Evolutionary conservation across 1,139 yeast species (phyloP).

Genomic region (Martiniozyma asiatica): DNA sequence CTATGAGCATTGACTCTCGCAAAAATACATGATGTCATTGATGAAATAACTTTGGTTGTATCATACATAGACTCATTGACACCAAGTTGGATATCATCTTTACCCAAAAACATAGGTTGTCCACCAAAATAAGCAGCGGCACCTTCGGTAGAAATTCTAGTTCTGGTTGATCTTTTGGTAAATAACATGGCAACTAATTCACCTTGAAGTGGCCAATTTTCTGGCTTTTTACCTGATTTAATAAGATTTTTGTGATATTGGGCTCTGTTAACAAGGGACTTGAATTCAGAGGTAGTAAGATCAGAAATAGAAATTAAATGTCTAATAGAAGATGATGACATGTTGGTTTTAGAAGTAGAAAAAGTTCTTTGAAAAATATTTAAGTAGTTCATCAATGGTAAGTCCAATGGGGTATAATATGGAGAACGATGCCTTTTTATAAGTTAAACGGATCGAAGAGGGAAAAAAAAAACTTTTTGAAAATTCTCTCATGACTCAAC

Average conservation of each 20-base stretch:
- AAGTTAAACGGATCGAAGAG: no score
- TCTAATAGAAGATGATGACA: conserved; percentile 28
- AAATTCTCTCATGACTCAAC: conserved; percentile 2
- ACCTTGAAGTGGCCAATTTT: conserved; percentile 53
- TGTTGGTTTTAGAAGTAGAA: conserved; percentile 14
- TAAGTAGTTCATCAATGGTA: no score
- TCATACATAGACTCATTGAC: conserved; percentile 86
- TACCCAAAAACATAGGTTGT: conserved; percentile 91
- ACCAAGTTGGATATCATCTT: conserved; percentile 92
- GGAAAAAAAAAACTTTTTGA: neutral
- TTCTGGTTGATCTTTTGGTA: conserved; percentile 86
- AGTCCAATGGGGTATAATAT: no score
- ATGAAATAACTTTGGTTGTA: conserved; percentile 77
- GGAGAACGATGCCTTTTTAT: neutral
- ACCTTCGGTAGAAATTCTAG: conserved; percentile 89
- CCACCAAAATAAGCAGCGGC: conserved; percentile 92
- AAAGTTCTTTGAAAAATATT: no score
- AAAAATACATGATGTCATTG: conserved; percentile 90
- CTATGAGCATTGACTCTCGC: conserved; percentile 87
- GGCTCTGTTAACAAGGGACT: conserved; percentile 57
- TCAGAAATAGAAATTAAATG: conserved; percentile 76
- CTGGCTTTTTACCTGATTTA: conserved; percentile 34
- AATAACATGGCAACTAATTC: conserved; percentile 75
- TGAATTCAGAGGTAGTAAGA: conserved; percentile 56
- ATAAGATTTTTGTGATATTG: conserved; percentile 44